Base-by-base conservation (phyloP, 2,329 filamentous ascomycete species). In the Penicillium sp. region DNA sequence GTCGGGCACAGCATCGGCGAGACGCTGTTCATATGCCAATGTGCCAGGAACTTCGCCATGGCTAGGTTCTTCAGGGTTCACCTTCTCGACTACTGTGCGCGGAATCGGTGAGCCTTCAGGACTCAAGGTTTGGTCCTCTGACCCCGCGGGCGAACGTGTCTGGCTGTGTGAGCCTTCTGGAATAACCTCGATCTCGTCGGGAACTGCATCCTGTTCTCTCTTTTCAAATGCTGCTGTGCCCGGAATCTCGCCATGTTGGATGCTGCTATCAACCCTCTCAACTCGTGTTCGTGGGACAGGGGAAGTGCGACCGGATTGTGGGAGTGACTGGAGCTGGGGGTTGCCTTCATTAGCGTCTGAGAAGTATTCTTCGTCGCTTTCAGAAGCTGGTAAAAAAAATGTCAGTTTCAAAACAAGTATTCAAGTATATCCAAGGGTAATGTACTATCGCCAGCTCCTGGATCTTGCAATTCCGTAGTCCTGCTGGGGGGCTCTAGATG, bases 1-100 rank as follows among this genome's bases (percentile, higher is more conserved):
- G 68, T 87, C 84, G 21, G 84, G 84, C 44, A 79, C 75, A 45
- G 84, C 83, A 73, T 87, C 84, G 53, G 82, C 82, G 65, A 78
- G 79, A 59, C 83, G 78, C 63, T 81, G 72, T 57, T 84, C 77
- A 61, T 84, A 80, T 58, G 84, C 85, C 38, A 74, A 70, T 49
- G 85, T 87, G 31, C 85, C 84, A 29, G 84, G 84, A 8, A 86
- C 78, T 54, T 88, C 85, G 21, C 85, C 84, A 70, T 87, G 77
- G 64, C 80, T 82, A 39, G 84, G 82, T 57, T 75, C 70, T 31
- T 80, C 76, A 31, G 80, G 78, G 60, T 87, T 84, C 48, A 87
- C 77, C 69, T 84, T 84, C 67, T 87, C 84, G 19, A 87, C 84
- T 10, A 87, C 74, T 6, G 83, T 86, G 63, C 78, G 81, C 19